Evolutionary conservation across 129 eudicot species (phyloP).

Genomic region (Saposhnikovia divaricata): DNA sequence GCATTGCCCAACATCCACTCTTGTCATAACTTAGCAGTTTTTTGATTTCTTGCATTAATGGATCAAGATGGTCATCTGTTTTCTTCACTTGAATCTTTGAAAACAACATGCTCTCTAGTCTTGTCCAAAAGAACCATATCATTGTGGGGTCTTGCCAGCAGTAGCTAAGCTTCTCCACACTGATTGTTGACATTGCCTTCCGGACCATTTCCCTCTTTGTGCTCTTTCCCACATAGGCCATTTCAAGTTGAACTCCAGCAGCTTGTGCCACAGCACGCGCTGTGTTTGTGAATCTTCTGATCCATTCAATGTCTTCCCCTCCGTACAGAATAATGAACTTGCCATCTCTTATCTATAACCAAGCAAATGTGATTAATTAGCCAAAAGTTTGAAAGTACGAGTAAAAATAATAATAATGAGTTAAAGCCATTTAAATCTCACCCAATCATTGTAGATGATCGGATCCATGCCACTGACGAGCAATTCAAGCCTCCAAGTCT

Average conservation of each 20-base stretch:
- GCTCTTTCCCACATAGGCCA: constrained; percentile 61
- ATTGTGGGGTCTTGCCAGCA: constrained; percentile 41
- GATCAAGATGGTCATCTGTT: constrained; percentile 45
- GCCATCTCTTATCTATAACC: constrained; percentile 26
- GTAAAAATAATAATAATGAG: not conserved
- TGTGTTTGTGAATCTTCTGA: constrained; percentile 42
- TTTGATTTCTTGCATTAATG: constrained; percentile 54
- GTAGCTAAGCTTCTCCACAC: constrained; percentile 43
- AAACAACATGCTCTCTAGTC: constrained; percentile 69
- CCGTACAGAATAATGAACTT: constrained; percentile 53
- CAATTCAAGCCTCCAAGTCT: constrained; percentile 62
- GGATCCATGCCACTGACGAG: constrained; percentile 53
- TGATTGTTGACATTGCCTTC: constrained; percentile 31
- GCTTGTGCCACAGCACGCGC: constrained; percentile 37
- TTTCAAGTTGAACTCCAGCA: constrained; percentile 41
- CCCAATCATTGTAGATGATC: constrained; percentile 41
- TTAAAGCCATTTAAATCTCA: not conserved
- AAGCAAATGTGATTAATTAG: not conserved
- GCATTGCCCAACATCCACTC: constrained; percentile 68
- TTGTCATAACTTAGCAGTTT: constrained; percentile 67
- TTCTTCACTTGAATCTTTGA: constrained; percentile 57
- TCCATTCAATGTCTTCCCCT: constrained; percentile 65
- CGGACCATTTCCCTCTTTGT: constrained; percentile 40
- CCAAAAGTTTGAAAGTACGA: not conserved
- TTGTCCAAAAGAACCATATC: constrained; percentile 58